Evolutionary conservation across 495 filamentous ascomycete genomes (phyloP).

Genomic region (Neurospora hispaniola): DNA sequence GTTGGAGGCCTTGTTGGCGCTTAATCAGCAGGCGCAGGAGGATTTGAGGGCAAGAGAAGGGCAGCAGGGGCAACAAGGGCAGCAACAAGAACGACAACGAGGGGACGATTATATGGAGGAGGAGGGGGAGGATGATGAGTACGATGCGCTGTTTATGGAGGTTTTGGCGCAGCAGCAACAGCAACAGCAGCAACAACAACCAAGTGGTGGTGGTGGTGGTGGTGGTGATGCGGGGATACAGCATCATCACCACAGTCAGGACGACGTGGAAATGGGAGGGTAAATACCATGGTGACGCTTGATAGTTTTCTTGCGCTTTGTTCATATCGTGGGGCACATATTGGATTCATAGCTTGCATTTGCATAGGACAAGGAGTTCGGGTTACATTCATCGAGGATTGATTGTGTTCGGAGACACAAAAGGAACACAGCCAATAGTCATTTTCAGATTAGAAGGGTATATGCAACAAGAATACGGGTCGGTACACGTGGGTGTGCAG

Average conservation of each 20-base stretch:
- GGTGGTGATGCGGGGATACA: not conserved
- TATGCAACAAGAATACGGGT: not conserved
- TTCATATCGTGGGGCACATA: not conserved
- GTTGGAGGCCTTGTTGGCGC: constrained; percentile 44
- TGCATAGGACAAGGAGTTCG: not conserved
- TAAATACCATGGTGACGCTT: not conserved
- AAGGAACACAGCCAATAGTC: not conserved
- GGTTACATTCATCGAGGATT: not conserved
- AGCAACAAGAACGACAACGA: not conserved
- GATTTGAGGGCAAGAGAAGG: not conserved
- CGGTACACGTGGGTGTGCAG: not conserved
- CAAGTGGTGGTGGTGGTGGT: not conserved
- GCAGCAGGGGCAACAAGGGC: constrained; percentile 3
- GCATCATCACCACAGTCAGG: not conserved
- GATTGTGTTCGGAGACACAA: not conserved
- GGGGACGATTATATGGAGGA: constrained; percentile 36
- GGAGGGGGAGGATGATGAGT: constrained; percentile 24
- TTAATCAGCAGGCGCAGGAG: constrained; percentile 16
- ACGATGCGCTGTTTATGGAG: constrained; percentile 50
- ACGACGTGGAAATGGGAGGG: constrained; percentile 25
- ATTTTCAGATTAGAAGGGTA: not conserved
- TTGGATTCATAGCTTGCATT: not conserved
- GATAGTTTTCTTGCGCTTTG: not conserved
- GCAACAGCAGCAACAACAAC: not conserved
- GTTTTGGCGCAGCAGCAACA: constrained; percentile 9